These are phyloP conservation scores for Brasenia schreberi DNA, from an alignment of 164 flowering plant genomes.

Conservation along the genomic window DNA sequence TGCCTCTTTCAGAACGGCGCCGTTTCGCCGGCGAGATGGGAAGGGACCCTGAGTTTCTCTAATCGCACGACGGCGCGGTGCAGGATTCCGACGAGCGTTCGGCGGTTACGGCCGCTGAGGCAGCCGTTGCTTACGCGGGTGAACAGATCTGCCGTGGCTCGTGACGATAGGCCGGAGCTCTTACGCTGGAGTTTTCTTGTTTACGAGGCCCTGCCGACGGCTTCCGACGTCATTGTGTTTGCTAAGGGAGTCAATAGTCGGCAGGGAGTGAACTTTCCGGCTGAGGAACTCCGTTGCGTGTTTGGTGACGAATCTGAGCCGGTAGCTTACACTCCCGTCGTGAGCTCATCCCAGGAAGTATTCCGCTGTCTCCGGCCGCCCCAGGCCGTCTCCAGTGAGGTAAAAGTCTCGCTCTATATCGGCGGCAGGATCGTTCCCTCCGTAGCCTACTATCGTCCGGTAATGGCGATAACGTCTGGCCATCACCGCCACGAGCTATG, in stretches of 20 bases:
- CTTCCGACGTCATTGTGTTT: conserved; percentile 60
- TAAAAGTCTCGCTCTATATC: conserved; percentile 32
- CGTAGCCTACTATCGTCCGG: conserved; percentile 42
- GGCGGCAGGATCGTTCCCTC: conserved; percentile 27
- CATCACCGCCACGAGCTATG: conserved; percentile 32
- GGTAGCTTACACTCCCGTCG: conserved; percentile 33
- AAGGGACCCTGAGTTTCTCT: conserved; percentile 27
- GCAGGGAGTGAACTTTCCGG: conserved; percentile 34
- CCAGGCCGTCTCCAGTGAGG: conserved; percentile 7
- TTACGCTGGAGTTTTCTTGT: conserved; percentile 39
- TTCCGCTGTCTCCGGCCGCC: conserved; percentile 56
- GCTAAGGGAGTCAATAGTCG: conserved; percentile 61
- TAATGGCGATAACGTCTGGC: background rate
- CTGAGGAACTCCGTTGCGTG: conserved; percentile 41
- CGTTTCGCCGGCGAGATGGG: conserved; percentile 33
- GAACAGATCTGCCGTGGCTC: background rate
- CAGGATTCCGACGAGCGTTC: conserved; percentile 30
- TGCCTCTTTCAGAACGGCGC: conserved; percentile 48
- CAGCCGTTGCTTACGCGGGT: conserved; percentile 27
- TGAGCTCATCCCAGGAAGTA: conserved; percentile 61
- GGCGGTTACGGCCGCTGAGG: conserved; percentile 27
- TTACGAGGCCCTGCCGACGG: conserved; percentile 63
- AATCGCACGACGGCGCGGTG: conserved; percentile 36
- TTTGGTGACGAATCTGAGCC: conserved; percentile 16
- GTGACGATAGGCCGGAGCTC: conserved; percentile 16